Percentiles rank a stretch among this genome's conserved stretches.
These are phyloP conservation scores for Pyrenopolyporus hunteri DNA, from an alignment of 495 filamentous ascomycete species.

Conservation along the genomic window DNA sequence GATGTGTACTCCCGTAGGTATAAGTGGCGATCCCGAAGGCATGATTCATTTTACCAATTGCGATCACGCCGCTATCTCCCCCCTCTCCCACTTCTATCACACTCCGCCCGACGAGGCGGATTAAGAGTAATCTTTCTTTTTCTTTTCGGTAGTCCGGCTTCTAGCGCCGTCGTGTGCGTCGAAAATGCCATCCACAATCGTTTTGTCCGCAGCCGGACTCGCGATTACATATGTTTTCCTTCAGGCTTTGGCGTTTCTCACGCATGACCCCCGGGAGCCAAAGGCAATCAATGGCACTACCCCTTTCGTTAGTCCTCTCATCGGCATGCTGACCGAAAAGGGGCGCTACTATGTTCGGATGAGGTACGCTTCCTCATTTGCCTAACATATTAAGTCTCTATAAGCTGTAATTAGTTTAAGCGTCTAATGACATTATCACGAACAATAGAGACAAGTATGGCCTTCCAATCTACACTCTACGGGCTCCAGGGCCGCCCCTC, in stretches of 20 bases:
- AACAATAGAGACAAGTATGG: constrained; percentile 24
- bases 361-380: background rate
- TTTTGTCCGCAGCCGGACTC: too few relatives aligned
- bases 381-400: background rate
- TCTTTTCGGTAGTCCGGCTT: too few relatives aligned
- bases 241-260: constrained; percentile 22
- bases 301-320: constrained; percentile 37
- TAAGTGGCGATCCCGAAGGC: too few relatives aligned
- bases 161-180: too few relatives aligned
- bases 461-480: background rate
- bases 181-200: too few relatives aligned
- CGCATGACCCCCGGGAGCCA: constrained; percentile 38
- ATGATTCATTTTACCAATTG: too few relatives aligned
- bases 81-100: too few relatives aligned
- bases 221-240: constrained; percentile 39
- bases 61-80: too few relatives aligned
- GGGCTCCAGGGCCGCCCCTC: background rate
- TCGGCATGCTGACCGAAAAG: constrained; percentile 36
- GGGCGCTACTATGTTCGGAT: constrained; percentile 28
- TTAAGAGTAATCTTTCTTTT: too few relatives aligned
- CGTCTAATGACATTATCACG: background rate
- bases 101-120: too few relatives aligned
- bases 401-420: too few relatives aligned
- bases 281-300: constrained; percentile 24
- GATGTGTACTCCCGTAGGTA: too few relatives aligned